Percentiles rank a stretch among this genome's conserved stretches.
These are phyloP conservation scores for Fistulifera pelliculosa DNA, from an alignment of 108 stramenopile genomes.

Conservation along the genomic window DNA sequence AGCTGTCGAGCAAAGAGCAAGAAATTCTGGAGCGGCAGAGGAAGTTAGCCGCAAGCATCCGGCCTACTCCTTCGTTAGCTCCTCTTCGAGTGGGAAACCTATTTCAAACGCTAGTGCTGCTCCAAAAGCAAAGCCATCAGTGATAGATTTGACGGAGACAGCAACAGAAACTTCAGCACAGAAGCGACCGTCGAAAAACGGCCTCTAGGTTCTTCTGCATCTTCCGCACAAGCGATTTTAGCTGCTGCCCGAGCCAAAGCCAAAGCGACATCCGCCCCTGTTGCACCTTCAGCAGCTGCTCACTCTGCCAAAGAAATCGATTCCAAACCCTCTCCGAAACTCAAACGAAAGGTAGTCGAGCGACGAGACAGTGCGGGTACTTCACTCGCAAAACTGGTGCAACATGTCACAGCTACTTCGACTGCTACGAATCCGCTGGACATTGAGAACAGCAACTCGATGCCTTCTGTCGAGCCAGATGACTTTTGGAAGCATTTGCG, in stretches of 20 bases:
- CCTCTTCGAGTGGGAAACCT: neutral
- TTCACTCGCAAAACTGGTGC: neutral
- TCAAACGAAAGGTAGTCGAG: neutral
- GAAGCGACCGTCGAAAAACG: neutral
- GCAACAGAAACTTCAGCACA: neutral
- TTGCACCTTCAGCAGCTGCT: neutral
- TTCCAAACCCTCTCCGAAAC: neutral
- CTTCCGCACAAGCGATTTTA: neutral
- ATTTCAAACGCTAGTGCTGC: neutral
- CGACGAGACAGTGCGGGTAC: neutral
- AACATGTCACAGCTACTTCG: neutral
- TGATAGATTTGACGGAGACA: neutral
- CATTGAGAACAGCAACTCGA: too few species aligned
- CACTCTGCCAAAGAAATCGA: neutral
- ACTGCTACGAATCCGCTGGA: neutral
- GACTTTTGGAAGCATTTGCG: constrained; percentile 76
- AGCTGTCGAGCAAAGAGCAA: constrained; percentile 5
- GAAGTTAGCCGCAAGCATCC: constrained; percentile 1
- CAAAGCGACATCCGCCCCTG: neutral
- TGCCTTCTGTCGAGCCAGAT: constrained; percentile 26
- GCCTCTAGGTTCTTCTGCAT: neutral
- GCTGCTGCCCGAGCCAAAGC: neutral
- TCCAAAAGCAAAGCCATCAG: neutral
- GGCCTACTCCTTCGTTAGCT: neutral
- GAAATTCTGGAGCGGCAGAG: constrained; percentile 9